Conservation (phyloP, 2,329 filamentous ascomycete genomes). For the Westerdykella sp. region DNA sequence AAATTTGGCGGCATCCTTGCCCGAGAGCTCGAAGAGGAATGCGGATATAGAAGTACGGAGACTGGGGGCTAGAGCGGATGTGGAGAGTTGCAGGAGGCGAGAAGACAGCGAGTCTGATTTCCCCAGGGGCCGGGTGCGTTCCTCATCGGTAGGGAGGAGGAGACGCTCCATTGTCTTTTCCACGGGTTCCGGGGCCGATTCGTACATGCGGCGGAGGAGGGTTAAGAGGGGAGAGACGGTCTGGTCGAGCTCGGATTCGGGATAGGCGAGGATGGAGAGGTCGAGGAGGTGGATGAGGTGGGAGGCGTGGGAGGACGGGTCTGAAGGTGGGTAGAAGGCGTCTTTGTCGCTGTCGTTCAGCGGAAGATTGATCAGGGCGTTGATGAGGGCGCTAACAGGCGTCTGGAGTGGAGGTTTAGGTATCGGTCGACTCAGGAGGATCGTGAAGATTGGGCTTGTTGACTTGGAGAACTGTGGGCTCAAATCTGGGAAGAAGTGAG, state of each 20-base stretch:
- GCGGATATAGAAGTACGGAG: constrained; percentile 69
- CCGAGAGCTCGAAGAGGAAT: constrained; percentile 67
- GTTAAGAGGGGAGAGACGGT: constrained; percentile 67
- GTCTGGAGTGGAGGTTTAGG: constrained; percentile 63
- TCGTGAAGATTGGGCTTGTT: constrained; percentile 62
- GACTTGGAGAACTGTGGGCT: constrained; percentile 58
- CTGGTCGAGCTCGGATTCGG: constrained; percentile 64
- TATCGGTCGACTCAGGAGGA: constrained; percentile 59
- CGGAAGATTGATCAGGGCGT: constrained; percentile 74
- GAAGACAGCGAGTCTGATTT: constrained; percentile 67
- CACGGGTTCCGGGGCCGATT: constrained; percentile 57
- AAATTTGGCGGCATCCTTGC: constrained; percentile 70
- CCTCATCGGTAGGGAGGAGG: constrained; percentile 70
- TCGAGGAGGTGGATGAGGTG: constrained; percentile 67
- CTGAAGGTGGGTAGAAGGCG: constrained; percentile 60
- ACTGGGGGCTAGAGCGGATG: constrained; percentile 63
- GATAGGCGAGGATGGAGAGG: constrained; percentile 57
- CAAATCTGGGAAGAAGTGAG: constrained; percentile 63
- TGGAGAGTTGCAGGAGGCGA: constrained; percentile 69
- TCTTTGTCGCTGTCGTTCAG: constrained; percentile 48
- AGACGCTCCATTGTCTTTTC: constrained; percentile 57
- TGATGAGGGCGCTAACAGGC: constrained; percentile 66
- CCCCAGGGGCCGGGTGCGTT: constrained; percentile 72
- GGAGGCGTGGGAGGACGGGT: constrained; percentile 55
- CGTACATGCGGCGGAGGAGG: constrained; percentile 64